These are phyloP conservation scores for Neurospora cerealis DNA, from an alignment of 495 filamentous ascomycete species.

Conservation along the genomic window DNA sequence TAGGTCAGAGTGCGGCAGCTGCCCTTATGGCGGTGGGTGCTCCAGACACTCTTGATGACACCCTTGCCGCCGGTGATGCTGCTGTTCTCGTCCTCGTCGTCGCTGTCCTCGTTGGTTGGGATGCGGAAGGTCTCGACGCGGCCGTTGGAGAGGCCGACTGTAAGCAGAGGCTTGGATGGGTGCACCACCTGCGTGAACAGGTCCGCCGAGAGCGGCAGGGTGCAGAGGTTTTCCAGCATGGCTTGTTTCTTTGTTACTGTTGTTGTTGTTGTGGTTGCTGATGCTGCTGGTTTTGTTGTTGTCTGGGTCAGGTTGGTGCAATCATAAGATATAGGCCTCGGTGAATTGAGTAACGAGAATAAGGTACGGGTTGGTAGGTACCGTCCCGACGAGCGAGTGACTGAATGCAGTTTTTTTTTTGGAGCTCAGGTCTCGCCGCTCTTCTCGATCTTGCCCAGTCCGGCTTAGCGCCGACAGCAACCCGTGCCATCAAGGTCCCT, in stretches of 20 bases:
- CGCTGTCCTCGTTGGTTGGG: slow-evolving; percentile 44
- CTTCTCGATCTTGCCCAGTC: background rate
- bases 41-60: slow-evolving; percentile 75
- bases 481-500: background rate
- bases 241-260: background rate
- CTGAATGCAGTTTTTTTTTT: background rate
- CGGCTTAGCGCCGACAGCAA: background rate
- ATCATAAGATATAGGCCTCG: background rate
- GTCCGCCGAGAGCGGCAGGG: slow-evolving; percentile 75
- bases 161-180: slow-evolving; percentile 70
- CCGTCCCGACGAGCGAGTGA: background rate
- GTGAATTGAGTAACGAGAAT: background rate
- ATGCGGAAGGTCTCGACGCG: slow-evolving; percentile 83
- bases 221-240: slow-evolving; percentile 79
- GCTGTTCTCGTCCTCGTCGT: slow-evolving; percentile 35
- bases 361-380: background rate
- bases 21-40: slow-evolving; percentile 81
- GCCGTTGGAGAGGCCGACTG: slow-evolving; percentile 73
- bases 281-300: background rate
- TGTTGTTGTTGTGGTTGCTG: background rate
- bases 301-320: background rate
- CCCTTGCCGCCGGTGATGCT: slow-evolving; percentile 53
- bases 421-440: background rate
- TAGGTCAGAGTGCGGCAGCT: slow-evolving; percentile 77
- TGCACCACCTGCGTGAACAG: slow-evolving; percentile 85